phyloP scores from a whole-genome alignment of 2,329 filamentous ascomycete genomes.

The Pseudogymnoascus sp. region DNA sequence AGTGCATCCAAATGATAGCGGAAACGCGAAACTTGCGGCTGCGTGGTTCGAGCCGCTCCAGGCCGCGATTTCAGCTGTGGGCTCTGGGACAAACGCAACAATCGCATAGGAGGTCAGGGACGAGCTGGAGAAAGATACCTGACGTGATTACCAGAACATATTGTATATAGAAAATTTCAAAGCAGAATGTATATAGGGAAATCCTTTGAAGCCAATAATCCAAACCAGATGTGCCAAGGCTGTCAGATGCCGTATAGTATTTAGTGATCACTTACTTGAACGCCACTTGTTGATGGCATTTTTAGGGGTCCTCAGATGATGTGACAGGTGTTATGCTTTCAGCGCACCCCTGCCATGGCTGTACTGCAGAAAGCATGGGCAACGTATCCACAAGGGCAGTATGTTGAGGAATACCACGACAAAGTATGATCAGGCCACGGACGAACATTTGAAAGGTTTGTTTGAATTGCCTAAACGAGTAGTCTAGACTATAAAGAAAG shows the following conservation, averaged over 20 bases:
- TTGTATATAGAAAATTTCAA: not conserved
- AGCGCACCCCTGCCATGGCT: not conserved
- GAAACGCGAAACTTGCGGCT: slow-evolving; percentile 27
- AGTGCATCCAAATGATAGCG: slow-evolving; percentile 29
- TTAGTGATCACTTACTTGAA: not conserved
- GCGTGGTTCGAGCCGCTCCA: slow-evolving; percentile 23
- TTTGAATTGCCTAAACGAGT: slow-evolving; percentile 7
- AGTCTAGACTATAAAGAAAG: not conserved
- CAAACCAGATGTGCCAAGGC: not conserved
- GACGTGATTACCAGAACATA: not conserved
- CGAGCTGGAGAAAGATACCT: not conserved
- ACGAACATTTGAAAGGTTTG: not conserved
- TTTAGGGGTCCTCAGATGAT: not conserved
- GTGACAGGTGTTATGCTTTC: not conserved
- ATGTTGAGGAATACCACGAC: not conserved
- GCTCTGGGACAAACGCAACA: not conserved
- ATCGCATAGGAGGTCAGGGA: not conserved
- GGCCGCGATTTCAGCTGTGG: not conserved
- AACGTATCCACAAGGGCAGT: not conserved
- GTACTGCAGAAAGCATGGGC: not conserved
- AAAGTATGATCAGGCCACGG: not conserved
- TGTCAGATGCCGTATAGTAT: not conserved
- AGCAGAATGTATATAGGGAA: not conserved
- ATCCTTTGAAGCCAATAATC: not conserved
- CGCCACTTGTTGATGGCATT: not conserved